A percentile compares a stretch with the other conserved stretches of the same genome.
Evolutionary conservation across 225 moss, liverwort and hornwort species (phyloP).

Genomic region (Ulota crispa): DNA sequence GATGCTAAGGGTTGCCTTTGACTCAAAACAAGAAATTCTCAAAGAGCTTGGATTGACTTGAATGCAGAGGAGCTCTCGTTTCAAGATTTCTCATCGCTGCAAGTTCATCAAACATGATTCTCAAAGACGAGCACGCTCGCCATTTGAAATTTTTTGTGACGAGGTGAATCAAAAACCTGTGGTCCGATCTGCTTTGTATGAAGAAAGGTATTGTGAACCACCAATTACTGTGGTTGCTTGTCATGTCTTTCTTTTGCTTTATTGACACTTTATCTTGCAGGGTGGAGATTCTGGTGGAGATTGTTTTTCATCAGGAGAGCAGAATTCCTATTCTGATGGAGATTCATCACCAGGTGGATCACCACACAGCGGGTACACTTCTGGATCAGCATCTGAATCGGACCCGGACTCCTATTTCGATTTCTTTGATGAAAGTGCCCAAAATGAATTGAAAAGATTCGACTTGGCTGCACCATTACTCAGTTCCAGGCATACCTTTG

Average conservation of each 20-base stretch:
- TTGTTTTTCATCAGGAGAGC: constrained; percentile 45
- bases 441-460: constrained; percentile 26
- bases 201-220: not conserved
- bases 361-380: constrained; percentile 29
- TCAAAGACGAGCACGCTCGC: constrained; percentile 18
- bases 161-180: constrained; percentile 32
- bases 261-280: constrained; percentile 20
- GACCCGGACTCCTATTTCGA: constrained; percentile 34
- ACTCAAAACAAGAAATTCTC: not conserved
- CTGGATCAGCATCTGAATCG: constrained; percentile 49
- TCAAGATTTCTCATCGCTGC: constrained; percentile 15
- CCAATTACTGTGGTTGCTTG: not conserved
- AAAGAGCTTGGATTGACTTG: constrained; percentile 14
- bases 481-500: constrained; percentile 30
- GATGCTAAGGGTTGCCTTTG: not conserved
- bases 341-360: constrained; percentile 42
- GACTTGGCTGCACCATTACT: constrained; percentile 45
- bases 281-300: constrained; percentile 49
- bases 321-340: constrained; percentile 49
- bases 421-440: constrained; percentile 27
- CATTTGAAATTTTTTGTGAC: constrained; percentile 31
- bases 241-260: not conserved
- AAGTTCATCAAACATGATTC: constrained; percentile 14
- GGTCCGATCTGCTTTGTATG: not conserved
- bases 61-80: constrained; percentile 24